Base-by-base conservation (phyloP, 257 asterid genomes). In the Penstemon davidsonii region DNA sequence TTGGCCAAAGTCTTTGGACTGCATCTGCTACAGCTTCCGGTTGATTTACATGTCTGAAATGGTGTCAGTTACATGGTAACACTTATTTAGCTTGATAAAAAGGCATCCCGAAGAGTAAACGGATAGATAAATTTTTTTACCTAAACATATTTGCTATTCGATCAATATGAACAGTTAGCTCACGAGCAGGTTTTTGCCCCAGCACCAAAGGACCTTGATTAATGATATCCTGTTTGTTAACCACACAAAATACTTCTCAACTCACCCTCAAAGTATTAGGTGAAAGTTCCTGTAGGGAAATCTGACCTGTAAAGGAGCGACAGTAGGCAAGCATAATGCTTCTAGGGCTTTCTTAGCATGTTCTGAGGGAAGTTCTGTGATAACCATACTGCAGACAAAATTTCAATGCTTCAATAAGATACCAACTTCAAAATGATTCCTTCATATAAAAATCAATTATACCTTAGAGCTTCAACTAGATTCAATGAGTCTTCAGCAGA, bases 11-110 rank as follows among this genome's bases (percentile, higher is more conserved):
- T 80, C 84, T 87, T 76, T 94, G 96, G 76, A 94, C 89, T 73
- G 97, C 90, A 83, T 91, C 97, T 65, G 99, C 96, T 73, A 94
- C 99, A 43, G 99, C 97, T 84, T 94, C 96, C 7, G 97, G 99
- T 69, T 94, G 97, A 81, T 85, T 87, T 43, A 87, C 97, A 71
- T 94, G 83, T 83, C 99, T 94, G 88, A 76, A 80, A 79, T 38
- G 55, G 62, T 67, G 57, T 64, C 75, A 39, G 13, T 65, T 43
- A 57, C 79, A 78, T 72, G 39, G 60, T 40, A 50, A 75, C 58
- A 70, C 44, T 57, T 9, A 46, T 52, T 57, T 56, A 60, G 68
- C 55, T 42, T 42, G 51, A 43, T 19, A 25, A 40, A 54, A 70
- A 58, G 68, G 64, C 62, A 73, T 47, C 52, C 18, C 11, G 6